Evolutionary conservation across 768 basidiomycete species (phyloP), one percentile per base, ranked within the genome.

Genomic region (Mycena filopes): DNA sequence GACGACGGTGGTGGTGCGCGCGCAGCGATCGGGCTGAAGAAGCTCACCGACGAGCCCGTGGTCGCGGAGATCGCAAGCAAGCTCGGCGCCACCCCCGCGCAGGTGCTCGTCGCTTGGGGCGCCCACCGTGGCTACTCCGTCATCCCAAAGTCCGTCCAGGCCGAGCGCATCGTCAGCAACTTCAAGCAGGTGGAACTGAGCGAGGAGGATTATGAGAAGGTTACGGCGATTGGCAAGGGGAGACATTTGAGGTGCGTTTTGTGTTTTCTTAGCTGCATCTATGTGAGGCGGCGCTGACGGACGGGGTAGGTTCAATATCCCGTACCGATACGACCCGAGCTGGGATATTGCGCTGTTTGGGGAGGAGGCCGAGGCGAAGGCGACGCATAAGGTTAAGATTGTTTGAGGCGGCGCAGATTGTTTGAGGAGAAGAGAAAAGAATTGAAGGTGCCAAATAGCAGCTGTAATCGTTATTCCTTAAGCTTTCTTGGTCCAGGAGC

Each of bases 81-180:
- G 71, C 82, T 90, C 38, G 79, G 80, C 36, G 90, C 87, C 6
- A 89, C 90, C 1, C 80, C 92, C 3, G 94, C 93, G 0, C 92
- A 96, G 76, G 90, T 96, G 40, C 83, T 96, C 58, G 79, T 97
- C 65, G 92, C 93, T 0, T 96, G 93, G 93, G 90, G 87, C 15
- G 85, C 78, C 40, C 75, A 88, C 70, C 85, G 93, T 43, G 94
- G 93, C 15, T 90, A 88, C 76, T 89, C 88, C 11, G 90, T 95
- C 66, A 93, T 95, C 71, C 94, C 94, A 20, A 95, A 96, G 84
- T 89, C 87, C 59, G 91, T 94, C 28, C 82, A 89, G 61, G 82
- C 89, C 72, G 86, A 81, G 4, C 90, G 91, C 42, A 90, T 94
- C 78, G 74, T 82, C 55, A 89, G 88, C 65, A 94, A 95, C 82